Evolutionary conservation across 352 stramenopile genomes (phyloP), one percentile per base, ranked within the genome.

Genomic region (Albugo candida): DNA sequence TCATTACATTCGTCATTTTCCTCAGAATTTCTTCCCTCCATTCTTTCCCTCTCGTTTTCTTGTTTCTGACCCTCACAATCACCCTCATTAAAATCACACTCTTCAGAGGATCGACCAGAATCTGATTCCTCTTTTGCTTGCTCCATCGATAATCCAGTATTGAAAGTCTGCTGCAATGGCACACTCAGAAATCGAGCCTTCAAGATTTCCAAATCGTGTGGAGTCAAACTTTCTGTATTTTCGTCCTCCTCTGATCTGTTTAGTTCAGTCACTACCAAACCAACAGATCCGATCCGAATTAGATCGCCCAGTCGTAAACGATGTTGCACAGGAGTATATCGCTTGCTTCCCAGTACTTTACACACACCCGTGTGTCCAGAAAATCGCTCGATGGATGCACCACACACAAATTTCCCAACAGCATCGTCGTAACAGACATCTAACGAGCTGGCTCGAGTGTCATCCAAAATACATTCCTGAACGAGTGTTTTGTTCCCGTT

Each of bases 341-440:
- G 85, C 51, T 89, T 88, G 41, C 78, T 91, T 21, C 81, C 82
- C 16, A 95, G 63, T 41, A 95, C 82, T 53, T 78, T 64, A 53
- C 83, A 94, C 35, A 92, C 86, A 37, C 83, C 82, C 35, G 82
- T 92, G 62, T 95, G 83, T 20, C 82, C 78, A 36, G 81, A 94
- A 62, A 95, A 95, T 5, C 79, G 63, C 56, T 95, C 83, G 51
- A 89, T 84, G 5, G 71, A 85, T 51, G 76, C 84, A 5, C 76
- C 76, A 52, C 76, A 89, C 1, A 89, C 73, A 46, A 84, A 89
- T 47, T 83, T 84, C 1, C 61, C 63, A 39, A 82, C 57, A 0
- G 40, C 16, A 14, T 54, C 53, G 42, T 86, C 71, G 52, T 75
- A 88, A 53, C 84, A 83, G 37, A 88, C 59, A 24, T 70, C 73